Evolutionary conservation across 2,329 filamentous ascomycete genomes (phyloP), one percentile per base, ranked within the genome.

Genomic region (Microthyrium microscopicum): DNA sequence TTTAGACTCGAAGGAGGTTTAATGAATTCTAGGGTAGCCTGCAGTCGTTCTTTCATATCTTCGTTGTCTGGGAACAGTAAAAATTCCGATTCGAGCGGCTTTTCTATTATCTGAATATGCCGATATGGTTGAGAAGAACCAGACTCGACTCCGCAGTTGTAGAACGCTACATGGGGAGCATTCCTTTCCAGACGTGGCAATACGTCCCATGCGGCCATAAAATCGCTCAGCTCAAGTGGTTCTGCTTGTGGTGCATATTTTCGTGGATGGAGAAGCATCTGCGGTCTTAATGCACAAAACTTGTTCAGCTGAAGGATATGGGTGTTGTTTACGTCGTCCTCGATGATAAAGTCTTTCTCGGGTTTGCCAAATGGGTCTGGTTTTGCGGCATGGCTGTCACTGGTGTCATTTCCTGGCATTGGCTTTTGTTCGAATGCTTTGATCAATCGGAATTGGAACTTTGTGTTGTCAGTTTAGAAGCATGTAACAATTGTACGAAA

Each of bases 381-480:
- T 7, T 8, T 7, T 7, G 26, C 7, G 7, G 26, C 11, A n/a
- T n/a, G n/a, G 13, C 11, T 7, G 8, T 29, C 26, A 7, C 17
- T 16, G 15, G 13, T 8, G 9, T 29, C 8, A 15, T 29, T 9
- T 9, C 15, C 15, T 9, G 15, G 26, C 26, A 9, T 9, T 7
- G 26, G 26, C 13, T 29, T 29, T 15, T 29, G 12, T 7, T 7
- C 7, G 26, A 29, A 9, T 7, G 13, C 13, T 7, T 9, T 9
- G 15, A 29, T 17, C 9, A 29, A 12, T 9, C 26, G 26, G 26
- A 29, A 29, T 29, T 29, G 26, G 8, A 29, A 15, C 26, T 29
- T 8, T 16, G 8, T n/a, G n/a, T n/a, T n/a, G n/a, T n/a, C n/a
- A n/a, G n/a, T n/a, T n/a, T n/a, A n/a, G n/a, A n/a, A n/a, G n/a